Evolutionary conservation across 129 eudicot genomes (phyloP).

Genomic region (Deinandra increscens): DNA sequence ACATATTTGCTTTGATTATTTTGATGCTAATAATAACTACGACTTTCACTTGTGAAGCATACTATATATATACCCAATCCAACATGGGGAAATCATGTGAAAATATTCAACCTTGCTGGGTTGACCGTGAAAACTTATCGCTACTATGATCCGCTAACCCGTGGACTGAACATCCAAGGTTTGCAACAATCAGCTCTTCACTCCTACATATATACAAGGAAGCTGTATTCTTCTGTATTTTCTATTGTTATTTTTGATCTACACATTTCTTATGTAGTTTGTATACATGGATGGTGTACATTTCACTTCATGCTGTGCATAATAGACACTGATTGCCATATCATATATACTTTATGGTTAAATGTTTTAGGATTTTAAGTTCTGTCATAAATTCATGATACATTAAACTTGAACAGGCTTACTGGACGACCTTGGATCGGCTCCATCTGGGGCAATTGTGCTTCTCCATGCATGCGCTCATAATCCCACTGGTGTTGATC

Average conservation of each 20-base stretch:
- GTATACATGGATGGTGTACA: not conserved
- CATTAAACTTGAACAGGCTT: conserved; percentile 49
- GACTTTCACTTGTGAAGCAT: conserved; percentile 40
- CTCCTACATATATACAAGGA: not conserved
- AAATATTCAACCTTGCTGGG: conserved; percentile 73
- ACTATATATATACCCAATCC: conserved; percentile 79
- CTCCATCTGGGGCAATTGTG: conserved; percentile 92
- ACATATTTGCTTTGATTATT: not conserved
- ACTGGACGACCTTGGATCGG: conserved; percentile 84
- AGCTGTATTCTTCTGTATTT: not conserved
- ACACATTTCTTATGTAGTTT: not conserved
- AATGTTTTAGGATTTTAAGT: not conserved
- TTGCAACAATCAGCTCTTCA: conserved; percentile 7
- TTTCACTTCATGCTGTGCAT: no score
- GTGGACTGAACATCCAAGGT: conserved; percentile 88
- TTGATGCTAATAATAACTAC: not conserved
- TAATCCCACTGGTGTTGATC: conserved; percentile 98
- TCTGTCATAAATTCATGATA: not conserved
- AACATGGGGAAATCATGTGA: conserved; percentile 95
- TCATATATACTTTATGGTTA: not conserved
- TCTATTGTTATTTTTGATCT: conserved; percentile 3
- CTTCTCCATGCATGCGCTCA: conserved; percentile 99
- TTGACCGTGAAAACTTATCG: conserved; percentile 75
- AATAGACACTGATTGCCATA: no score
- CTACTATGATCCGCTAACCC: conserved; percentile 86